Evolutionary conservation across 1,284 basidiomycete genomes (phyloP), one percentile per base, ranked within the genome.

Genomic region (Inonotus obliquus): DNA sequence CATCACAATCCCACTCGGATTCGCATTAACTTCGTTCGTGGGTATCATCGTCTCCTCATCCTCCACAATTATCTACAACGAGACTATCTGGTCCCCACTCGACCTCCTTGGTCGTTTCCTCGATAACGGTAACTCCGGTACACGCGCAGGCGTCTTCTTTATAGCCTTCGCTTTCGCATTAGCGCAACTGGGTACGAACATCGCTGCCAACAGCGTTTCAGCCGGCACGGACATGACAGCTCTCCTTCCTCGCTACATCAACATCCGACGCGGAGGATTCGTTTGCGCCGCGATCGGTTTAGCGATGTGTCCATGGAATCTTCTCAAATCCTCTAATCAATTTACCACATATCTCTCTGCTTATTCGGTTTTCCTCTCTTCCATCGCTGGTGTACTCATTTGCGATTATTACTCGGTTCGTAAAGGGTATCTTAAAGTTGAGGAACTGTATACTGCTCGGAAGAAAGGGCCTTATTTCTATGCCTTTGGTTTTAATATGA

Each of bases 161-260:
- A 93, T 94, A 70, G 76, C 87, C 13, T 81, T 81, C 25, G 82
- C 85, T 17, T 91, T 92, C 72, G 84, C 89, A 65, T 82, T 92
- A 67, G 89, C 87, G 6, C 89, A 91, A 74, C 75, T 81, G 57
- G 67, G 86, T 29, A 89, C 86, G 48, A 92, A 91, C 72, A 89
- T 93, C 68, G 88, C 89, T 11, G 91, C 93, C 56, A 95, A 95
- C 76, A 89, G 88, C 2, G 84, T 94, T 66, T 88, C 85, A 39
- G 92, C 92, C 4, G 91, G 93, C 5, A 92, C 91, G 69, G 92
- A 95, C 74, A 75, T 94, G 66, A 93, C 92, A 0, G 86, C 91
- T 2, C 79, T 94, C 38, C 78, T 85, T 67, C 91, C 92, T 60
- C 85, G 87, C 32, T 94, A 85, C 75, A 86, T 95, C 70, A 93